Conservation (phyloP, 2,329 filamentous ascomycete genomes). For the Alternaria atra region DNA sequence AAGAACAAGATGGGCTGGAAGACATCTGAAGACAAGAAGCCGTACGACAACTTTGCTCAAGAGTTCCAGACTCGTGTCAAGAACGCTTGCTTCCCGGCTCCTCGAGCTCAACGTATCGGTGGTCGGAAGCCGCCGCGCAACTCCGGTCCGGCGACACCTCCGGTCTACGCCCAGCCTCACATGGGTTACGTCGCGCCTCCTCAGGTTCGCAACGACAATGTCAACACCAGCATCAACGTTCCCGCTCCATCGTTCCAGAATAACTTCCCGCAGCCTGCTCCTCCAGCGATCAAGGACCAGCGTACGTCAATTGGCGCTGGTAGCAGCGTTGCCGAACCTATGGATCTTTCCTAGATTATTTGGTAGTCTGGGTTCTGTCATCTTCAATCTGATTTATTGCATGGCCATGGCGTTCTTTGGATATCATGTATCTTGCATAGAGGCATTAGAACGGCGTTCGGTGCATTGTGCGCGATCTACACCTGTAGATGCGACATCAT, state of each 20-base stretch:
- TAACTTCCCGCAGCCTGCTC: conserved; percentile 18
- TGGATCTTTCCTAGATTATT: conserved; percentile 17
- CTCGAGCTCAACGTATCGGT: conserved; percentile 32
- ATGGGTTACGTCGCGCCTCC: conserved; percentile 35
- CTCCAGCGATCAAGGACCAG: conserved; percentile 13
- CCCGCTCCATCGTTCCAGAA: conserved; percentile 23
- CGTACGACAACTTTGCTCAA: conserved; percentile 46
- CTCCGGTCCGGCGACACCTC: conserved; percentile 28
- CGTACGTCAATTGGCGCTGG: conserved; percentile 15
- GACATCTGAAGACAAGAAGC: conserved; percentile 44
- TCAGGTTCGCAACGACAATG: conserved; percentile 23
- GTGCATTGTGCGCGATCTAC: neutral
- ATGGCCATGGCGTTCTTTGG: conserved; percentile 15
- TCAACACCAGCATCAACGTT: conserved; percentile 34
- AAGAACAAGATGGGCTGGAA: conserved; percentile 50
- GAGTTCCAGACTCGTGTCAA: conserved; percentile 50
- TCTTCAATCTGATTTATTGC: conserved; percentile 4
- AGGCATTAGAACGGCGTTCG: conserved; percentile 7
- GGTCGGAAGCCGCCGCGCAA: conserved; percentile 31
- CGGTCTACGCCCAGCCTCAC: conserved; percentile 23
- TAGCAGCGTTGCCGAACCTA: conserved; percentile 9
- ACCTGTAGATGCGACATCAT: neutral
- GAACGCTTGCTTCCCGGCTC: conserved; percentile 43
- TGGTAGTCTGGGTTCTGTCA: neutral
- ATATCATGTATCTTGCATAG: neutral